phyloP scores from a whole-genome alignment of 2,329 filamentous ascomycete genomes.

The Colletotrichum brevisporum region DNA sequence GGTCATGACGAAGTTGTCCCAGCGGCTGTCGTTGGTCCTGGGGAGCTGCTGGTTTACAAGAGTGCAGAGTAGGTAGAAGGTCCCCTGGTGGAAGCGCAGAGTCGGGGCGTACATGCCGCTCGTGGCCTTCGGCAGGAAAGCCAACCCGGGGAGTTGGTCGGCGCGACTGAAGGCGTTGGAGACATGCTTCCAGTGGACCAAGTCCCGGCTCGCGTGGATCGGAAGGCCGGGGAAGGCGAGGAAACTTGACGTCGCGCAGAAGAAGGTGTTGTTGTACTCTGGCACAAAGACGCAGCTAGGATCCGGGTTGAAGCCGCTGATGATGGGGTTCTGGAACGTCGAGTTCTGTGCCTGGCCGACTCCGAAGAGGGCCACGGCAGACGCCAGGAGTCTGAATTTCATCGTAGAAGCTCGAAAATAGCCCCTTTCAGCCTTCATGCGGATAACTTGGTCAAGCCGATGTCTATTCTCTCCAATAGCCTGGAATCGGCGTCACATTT shows the following conservation, averaged over 20 bases:
- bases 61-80: slow-evolving; percentile 61
- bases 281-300: slow-evolving; percentile 60
- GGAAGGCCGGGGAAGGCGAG: slow-evolving; percentile 67
- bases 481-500: neutral
- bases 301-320: slow-evolving; percentile 66
- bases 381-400: neutral
- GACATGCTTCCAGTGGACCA: slow-evolving; percentile 63
- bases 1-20: slow-evolving; percentile 39
- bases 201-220: slow-evolving; percentile 66
- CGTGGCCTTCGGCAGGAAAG: slow-evolving; percentile 46
- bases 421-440: no score
- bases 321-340: slow-evolving; percentile 58
- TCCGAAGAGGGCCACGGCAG: neutral
- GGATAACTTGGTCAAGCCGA: no score
- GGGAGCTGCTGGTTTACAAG: slow-evolving; percentile 26
- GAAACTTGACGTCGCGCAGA: slow-evolving; percentile 67
- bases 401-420: neutral
- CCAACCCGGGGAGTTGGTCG: slow-evolving; percentile 55
- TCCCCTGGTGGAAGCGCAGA: slow-evolving; percentile 56
- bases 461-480: neutral
- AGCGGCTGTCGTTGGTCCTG: slow-evolving; percentile 29
- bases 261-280: slow-evolving; percentile 60
- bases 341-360: slow-evolving; percentile 41
- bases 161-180: slow-evolving; percentile 58
- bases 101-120: slow-evolving; percentile 65